These are phyloP conservation scores for Plantago lanceolata DNA, from an alignment of 305 asterid genomes.

Conservation along the genomic window DNA sequence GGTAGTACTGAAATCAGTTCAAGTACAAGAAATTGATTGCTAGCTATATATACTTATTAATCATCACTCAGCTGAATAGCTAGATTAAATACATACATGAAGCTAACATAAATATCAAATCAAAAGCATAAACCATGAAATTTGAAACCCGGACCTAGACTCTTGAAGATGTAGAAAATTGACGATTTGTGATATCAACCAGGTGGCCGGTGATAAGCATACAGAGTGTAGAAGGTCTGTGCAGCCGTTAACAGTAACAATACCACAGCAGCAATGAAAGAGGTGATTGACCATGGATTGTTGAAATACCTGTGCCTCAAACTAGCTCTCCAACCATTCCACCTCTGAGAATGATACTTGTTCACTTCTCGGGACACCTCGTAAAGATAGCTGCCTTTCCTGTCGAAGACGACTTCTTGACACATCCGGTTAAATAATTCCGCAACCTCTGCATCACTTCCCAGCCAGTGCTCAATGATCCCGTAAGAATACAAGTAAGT, in stretches of 20 bases:
- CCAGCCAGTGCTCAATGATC: conserved; percentile 7
- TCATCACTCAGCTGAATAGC: no score
- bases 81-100: no score
- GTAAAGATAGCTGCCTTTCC: conserved; percentile 28
- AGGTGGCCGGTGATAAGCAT: conserved; percentile 40
- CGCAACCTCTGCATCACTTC: conserved; percentile 7
- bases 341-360: background rate
- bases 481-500: conserved; percentile 4
- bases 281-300: conserved; percentile 13
- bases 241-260: conserved; percentile 2
- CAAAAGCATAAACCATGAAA: background rate
- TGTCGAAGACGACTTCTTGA: conserved; percentile 1
- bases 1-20: no score
- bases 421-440: conserved; percentile 12
- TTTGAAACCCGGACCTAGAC: background rate
- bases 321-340: conserved; percentile 18
- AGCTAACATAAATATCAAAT: background rate
- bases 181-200: background rate
- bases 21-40: no score
- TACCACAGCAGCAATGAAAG: conserved; percentile 10
- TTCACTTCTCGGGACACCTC: conserved; percentile 15
- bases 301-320: conserved; percentile 8
- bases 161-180: no score
- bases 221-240: conserved; percentile 20
- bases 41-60: no score